Evolutionary conservation across 1,284 basidiomycete genomes (phyloP).

Genomic region (Marasmius sp.): DNA sequence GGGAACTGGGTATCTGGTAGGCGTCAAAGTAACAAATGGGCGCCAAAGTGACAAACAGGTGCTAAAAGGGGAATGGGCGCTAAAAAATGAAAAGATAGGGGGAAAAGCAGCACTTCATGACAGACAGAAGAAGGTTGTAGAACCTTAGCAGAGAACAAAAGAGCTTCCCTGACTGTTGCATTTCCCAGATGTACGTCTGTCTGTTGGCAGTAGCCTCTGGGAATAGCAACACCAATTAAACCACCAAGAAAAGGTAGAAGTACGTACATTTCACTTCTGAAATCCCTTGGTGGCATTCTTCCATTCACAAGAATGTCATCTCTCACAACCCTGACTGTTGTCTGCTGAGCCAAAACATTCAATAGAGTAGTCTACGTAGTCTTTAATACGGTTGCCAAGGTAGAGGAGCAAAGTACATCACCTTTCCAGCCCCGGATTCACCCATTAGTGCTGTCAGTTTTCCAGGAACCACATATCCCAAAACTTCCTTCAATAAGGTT

Average conservation of each 20-base stretch:
- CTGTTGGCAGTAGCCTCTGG: slow-evolving; percentile 69
- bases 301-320: slow-evolving; percentile 83
- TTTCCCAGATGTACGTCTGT: slow-evolving; percentile 72
- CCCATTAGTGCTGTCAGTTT: slow-evolving; percentile 73
- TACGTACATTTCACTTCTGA: slow-evolving; percentile 64
- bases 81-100: too few species aligned
- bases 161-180: slow-evolving; percentile 79
- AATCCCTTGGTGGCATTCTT: slow-evolving; percentile 64
- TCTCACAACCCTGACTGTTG: slow-evolving; percentile 69
- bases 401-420: not conserved
- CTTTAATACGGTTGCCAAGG: not conserved
- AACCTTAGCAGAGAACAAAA: slow-evolving; percentile 79
- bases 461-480: slow-evolving; percentile 79
- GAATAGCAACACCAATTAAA: not conserved
- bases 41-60: too few species aligned
- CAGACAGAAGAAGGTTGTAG: slow-evolving; percentile 71
- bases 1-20: too few species aligned
- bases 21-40: too few species aligned
- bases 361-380: slow-evolving; percentile 35
- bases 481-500: slow-evolving; percentile 70
- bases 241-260: not conserved
- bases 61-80: too few species aligned
- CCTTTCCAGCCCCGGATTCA: slow-evolving; percentile 65
- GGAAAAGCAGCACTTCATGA: too few species aligned
- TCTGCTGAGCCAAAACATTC: slow-evolving; percentile 67